These are phyloP conservation scores for Lippia alba DNA, from an alignment of 305 asterid genomes.

Conservation along the genomic window DNA sequence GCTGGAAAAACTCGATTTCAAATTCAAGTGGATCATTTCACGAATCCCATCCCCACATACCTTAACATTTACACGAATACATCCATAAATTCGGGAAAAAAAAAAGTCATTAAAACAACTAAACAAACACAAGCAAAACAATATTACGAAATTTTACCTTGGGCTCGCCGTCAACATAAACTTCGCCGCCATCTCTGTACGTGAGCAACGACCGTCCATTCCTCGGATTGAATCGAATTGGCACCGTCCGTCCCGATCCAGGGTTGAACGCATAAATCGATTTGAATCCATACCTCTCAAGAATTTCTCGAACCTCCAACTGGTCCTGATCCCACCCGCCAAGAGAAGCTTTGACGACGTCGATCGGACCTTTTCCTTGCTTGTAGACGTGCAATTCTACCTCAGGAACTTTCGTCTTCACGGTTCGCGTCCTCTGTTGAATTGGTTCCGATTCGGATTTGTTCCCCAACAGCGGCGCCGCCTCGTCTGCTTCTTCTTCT, in stretches of 20 bases:
- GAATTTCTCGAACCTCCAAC: constrained; percentile 85
- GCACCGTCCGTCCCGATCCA: constrained; percentile 79
- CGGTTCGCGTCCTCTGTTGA: constrained; percentile 47
- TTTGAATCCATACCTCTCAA: constrained; percentile 75
- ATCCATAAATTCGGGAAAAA: neutral
- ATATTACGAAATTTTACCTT: constrained; percentile 50
- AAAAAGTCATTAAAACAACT: neutral
- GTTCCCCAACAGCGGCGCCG: constrained; percentile 56
- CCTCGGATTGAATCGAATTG: constrained; percentile 76
- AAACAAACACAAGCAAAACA: constrained; percentile 1
- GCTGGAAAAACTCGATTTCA: neutral
- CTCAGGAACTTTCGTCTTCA: constrained; percentile 74
- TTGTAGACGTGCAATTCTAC: constrained; percentile 75
- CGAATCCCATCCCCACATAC: neutral
- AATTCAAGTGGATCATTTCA: constrained; percentile 12
- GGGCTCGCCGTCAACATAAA: constrained; percentile 83
- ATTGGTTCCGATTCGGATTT: constrained; percentile 32
- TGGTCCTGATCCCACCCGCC: constrained; percentile 95
- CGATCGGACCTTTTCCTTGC: constrained; percentile 89
- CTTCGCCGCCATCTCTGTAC: constrained; percentile 71
- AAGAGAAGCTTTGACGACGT: constrained; percentile 57
- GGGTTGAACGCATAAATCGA: constrained; percentile 72
- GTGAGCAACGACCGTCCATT: constrained; percentile 83
- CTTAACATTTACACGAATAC: neutral
- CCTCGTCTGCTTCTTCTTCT: constrained; percentile 54